Conservation (phyloP, 352 stramenopile species). For the Aphanomyces euteiches region DNA sequence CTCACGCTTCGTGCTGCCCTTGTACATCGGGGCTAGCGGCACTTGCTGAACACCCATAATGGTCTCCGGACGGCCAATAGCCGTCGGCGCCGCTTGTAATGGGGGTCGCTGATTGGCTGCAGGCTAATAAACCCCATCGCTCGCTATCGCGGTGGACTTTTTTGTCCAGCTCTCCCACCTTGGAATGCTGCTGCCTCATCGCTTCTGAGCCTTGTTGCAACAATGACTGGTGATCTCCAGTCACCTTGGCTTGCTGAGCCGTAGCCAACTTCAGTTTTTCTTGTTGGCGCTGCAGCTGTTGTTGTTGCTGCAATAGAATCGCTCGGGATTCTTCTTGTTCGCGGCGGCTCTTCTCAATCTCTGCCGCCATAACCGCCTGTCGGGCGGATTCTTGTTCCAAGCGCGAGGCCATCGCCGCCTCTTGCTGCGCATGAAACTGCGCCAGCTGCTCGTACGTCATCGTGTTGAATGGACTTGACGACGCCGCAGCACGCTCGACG, state of each 20-base stretch:
- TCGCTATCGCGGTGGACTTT: constrained; percentile 4
- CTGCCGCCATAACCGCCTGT: neutral
- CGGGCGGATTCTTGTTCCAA: constrained; percentile 6
- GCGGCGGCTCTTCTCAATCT: neutral
- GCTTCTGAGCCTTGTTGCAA: neutral
- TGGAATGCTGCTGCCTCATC: neutral
- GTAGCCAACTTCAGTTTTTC: neutral
- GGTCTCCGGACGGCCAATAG: neutral
- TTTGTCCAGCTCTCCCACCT: neutral
- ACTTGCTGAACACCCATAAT: constrained; percentile 4
- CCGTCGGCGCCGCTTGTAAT: neutral
- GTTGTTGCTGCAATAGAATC: neutral
- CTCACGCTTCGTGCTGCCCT: constrained; percentile 15
- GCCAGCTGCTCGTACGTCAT: too few relatives aligned
- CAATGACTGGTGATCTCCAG: neutral
- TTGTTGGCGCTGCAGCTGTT: neutral
- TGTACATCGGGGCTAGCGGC: constrained; percentile 13
- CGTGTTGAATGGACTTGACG: too few relatives aligned
- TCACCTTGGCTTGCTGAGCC: constrained; percentile 3
- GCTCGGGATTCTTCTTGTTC: constrained; percentile 14
- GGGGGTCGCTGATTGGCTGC: neutral
- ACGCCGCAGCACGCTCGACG: too few relatives aligned
- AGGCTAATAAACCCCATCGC: neutral
- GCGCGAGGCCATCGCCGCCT: neutral
- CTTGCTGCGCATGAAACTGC: too few relatives aligned